Base-by-base conservation (phyloP, 1,284 basidiomycete genomes). In the Trichosporon coremiiforme region DNA sequence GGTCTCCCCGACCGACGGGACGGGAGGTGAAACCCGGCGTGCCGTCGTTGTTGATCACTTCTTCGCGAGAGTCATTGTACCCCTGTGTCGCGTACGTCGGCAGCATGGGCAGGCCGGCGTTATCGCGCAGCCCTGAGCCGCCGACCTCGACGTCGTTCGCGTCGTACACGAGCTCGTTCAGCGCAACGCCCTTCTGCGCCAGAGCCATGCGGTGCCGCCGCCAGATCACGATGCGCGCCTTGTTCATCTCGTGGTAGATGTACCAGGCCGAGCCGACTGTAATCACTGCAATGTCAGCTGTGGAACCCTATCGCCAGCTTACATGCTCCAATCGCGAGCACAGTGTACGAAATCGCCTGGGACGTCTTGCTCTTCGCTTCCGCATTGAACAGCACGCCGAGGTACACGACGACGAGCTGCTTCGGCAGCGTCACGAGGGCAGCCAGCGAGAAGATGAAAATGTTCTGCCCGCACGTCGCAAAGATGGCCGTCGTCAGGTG, bases 181-280 rank as follows among this genome's bases (percentile, higher is more conserved):
- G 68, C 20, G 68, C 53, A n/a, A 70, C 67, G 60, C 70, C 70
- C 47, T 62, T 57, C 36, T 64, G 22, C 45, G 66, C 68, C 33
- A 50, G 31, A 22, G 50, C 55, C 60, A 69, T 60, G 25, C 93
- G 87, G 62, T 90, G 86, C 47, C 87, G 87, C 68, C 91, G 89
- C 77, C 95, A 90, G 8, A 96, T 88, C 0, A 84, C 79, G 0
- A 90, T 88, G 75, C 93, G 91, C 31, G 88, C 90, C 75, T 87
- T 85, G 77, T 90, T 88, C 89, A 96, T 93, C 82, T 89, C 82
- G 66, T 82, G 85, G 76, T 88, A 89, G 76, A 96, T 91, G 80
- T 91, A 96, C 89, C 91, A 94, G 83, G 92, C 90, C 0, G 93
- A 91, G 50, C 85, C 80, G 63, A 92, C 74, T 0, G 94, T 96